Evolutionary conservation across 108 stramenopile genomes (phyloP).

Genomic region (Cyclostephanos tholiformis): DNA sequence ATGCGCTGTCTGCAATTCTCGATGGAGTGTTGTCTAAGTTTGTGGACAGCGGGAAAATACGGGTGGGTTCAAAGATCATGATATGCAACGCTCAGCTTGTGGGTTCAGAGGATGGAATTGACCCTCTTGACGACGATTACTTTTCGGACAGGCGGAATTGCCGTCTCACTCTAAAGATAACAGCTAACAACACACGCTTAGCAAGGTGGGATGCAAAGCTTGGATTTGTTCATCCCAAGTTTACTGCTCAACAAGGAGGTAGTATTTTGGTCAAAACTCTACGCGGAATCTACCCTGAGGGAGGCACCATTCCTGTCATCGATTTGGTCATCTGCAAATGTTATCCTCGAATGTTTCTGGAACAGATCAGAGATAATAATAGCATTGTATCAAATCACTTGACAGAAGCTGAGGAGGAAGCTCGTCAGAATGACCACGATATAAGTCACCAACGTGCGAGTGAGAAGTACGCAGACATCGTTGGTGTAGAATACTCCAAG

Average conservation of each 20-base stretch:
- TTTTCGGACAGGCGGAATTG: slow-evolving; percentile 29
- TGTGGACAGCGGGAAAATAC: slow-evolving; percentile 53
- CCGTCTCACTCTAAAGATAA: slow-evolving; percentile 48
- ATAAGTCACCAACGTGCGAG: slow-evolving; percentile 42
- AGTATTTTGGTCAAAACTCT: slow-evolving; percentile 59
- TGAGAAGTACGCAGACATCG: slow-evolving; percentile 58
- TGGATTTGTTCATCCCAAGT: slow-evolving; percentile 59
- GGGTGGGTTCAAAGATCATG: slow-evolving; percentile 75
- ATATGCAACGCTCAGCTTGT: slow-evolving; percentile 62
- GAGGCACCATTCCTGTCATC: slow-evolving; percentile 69
- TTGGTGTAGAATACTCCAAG: slow-evolving; percentile 54
- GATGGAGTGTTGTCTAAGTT: slow-evolving; percentile 52
- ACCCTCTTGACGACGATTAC: slow-evolving; percentile 76
- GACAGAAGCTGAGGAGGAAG: slow-evolving; percentile 67
- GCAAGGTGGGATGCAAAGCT: slow-evolving; percentile 85
- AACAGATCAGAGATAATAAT: slow-evolving; percentile 38
- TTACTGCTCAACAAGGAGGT: slow-evolving; percentile 18
- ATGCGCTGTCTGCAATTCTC: slow-evolving; percentile 62
- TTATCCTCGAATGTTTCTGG: slow-evolving; percentile 73
- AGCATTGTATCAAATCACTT: slow-evolving; percentile 36
- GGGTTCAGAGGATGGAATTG: slow-evolving; percentile 81
- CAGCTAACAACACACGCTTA: slow-evolving; percentile 69
- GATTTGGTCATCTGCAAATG: slow-evolving; percentile 64
- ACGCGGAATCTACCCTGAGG: slow-evolving; percentile 59
- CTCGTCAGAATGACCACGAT: slow-evolving; percentile 52